Evolutionary conservation across 2,329 filamentous ascomycete genomes (phyloP).

Genomic region (Claviceps purpurea): DNA sequence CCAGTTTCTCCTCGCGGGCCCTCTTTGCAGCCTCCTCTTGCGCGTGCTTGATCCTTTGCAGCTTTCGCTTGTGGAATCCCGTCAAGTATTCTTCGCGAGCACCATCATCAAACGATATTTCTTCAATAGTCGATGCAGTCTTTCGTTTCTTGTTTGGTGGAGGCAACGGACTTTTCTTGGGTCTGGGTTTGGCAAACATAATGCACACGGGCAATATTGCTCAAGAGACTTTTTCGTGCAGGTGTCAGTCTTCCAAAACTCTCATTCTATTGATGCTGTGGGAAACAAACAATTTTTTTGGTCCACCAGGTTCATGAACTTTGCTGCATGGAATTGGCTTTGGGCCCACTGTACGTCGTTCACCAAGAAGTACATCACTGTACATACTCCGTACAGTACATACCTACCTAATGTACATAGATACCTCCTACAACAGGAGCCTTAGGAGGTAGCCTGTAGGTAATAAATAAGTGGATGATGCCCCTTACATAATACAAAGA

Average conservation of each 20-base stretch:
- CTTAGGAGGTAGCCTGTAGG: no score
- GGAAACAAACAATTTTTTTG: background rate
- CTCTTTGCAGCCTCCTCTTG: slow-evolving; percentile 68
- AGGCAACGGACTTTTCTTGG: slow-evolving; percentile 43
- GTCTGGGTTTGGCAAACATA: slow-evolving; percentile 44
- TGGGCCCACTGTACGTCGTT: background rate
- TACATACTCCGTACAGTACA: no score
- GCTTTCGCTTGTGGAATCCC: slow-evolving; percentile 92
- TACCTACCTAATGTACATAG: background rate
- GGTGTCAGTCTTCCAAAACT: background rate
- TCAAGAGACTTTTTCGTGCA: background rate
- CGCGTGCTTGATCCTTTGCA: slow-evolving; percentile 70
- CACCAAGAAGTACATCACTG: background rate
- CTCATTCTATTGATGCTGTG: background rate
- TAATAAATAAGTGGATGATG: background rate
- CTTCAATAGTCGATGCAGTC: slow-evolving; percentile 47
- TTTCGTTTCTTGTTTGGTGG: slow-evolving; percentile 56
- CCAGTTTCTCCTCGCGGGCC: slow-evolving; percentile 63
- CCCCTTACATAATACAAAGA: background rate
- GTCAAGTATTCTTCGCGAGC: slow-evolving; percentile 81
- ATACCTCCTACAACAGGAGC: no score
- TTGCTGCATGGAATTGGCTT: background rate
- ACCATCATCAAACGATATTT: slow-evolving; percentile 71
- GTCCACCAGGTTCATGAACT: background rate
- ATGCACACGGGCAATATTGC: background rate